Base-by-base conservation (phyloP, 2,329 filamentous ascomycete species). In the Neonectria faginata region DNA sequence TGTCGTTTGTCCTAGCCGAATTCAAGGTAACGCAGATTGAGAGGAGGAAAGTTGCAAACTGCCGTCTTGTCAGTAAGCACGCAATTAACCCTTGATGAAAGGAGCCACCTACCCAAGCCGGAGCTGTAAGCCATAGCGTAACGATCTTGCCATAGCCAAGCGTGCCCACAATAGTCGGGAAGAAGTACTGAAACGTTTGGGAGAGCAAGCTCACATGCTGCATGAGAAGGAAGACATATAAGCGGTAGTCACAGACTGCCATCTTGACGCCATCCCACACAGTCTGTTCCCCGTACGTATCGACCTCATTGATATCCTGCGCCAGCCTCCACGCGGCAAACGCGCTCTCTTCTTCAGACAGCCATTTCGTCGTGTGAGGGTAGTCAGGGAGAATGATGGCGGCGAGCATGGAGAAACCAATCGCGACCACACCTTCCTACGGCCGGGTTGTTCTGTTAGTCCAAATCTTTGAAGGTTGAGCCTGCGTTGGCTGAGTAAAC, bases 141-240 rank as follows among this genome's bases (percentile, higher is more conserved):
- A 80, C 77, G 50, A 87, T 84, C 25, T 77, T 82, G 8, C 81
- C 79, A 73, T 87, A 91, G 0, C 87, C 86, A 0, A 91, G 81
- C 0, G 86, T 89, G 47, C 86, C 82, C 1, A 90, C 85, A 44
- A 91, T 88, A 0, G 83, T 86, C 0, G 89, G 89, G 76, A 91
- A 90, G 78, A 90, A 90, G 72, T 89, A 89, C 50, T 88, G 86
- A 70, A 90, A 89, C 1, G 84, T 86, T 70, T 88, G 85, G 0
- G 82, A 81, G 1, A 86, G 75, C 16, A 87, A 67, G 33, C 80
- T 83, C n/a, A 81, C 71, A 60, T 87, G 85, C 70, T 88, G 85
- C 3, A 88, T 75, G 22, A 88, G 75, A 2, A 85, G 80, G 57
- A 88, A 87, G 1, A 88, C 65, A 65, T 86, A 88, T 0, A 87